phyloP scores from a whole-genome alignment of 2,329 filamentous ascomycete genomes.

The Fusarium piperis region DNA sequence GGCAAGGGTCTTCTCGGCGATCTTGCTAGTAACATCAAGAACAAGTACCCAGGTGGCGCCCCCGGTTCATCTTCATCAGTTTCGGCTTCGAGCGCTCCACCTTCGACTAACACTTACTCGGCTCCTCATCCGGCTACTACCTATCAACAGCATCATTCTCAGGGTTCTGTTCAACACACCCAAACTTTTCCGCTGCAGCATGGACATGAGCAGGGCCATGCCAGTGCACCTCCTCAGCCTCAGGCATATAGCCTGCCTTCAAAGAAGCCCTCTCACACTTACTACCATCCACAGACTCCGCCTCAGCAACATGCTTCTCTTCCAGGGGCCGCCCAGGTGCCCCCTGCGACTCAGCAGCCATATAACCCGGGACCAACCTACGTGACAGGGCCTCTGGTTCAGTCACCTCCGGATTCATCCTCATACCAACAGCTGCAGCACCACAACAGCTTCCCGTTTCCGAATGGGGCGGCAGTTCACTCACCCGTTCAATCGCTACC shows the following conservation, averaged over 20 bases:
- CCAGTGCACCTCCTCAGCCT: neutral
- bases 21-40: constrained; percentile 27
- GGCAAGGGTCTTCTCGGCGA: constrained; percentile 22
- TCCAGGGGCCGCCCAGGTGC: neutral
- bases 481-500: neutral
- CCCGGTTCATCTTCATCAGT: neutral
- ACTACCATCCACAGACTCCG: constrained; percentile 4
- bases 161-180: neutral
- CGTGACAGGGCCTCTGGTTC: neutral
- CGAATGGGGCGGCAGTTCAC: neutral
- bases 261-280: neutral
- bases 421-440: neutral
- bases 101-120: neutral
- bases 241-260: neutral
- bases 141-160: constrained; percentile 9
- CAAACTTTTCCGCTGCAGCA: constrained; percentile 11
- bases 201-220: neutral
- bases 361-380: neutral
- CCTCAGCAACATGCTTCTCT: constrained; percentile 5
- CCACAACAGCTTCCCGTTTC: neutral
- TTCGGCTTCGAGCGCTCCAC: neutral
- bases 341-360: neutral
- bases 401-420: neutral
- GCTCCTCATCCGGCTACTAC: neutral
- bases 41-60: constrained; percentile 17